These are phyloP conservation scores for Leptomonas pyrrhocoris DNA, from an alignment of 208 protist genomes.

Conservation along the genomic window DNA sequence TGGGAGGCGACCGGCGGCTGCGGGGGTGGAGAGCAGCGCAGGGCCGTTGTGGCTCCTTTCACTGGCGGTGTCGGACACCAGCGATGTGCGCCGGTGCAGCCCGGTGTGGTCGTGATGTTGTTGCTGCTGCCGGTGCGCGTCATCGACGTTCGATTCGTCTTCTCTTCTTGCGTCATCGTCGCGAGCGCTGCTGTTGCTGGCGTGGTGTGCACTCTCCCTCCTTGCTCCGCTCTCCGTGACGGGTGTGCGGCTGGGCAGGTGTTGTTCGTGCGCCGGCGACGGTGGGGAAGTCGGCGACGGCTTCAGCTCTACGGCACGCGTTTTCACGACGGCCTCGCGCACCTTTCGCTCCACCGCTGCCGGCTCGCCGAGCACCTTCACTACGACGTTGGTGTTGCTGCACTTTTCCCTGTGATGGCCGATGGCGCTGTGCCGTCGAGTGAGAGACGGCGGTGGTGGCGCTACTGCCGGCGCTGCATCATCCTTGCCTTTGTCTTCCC, in stretches of 20 bases:
- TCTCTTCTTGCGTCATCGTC: neutral
- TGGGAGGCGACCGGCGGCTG: neutral
- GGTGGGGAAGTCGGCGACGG: neutral
- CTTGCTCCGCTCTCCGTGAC: neutral
- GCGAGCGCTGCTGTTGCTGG: neutral
- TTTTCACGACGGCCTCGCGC: conserved; percentile 10
- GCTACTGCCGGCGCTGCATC: neutral
- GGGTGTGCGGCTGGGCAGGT: neutral
- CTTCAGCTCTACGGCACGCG: neutral
- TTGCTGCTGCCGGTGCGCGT: neutral
- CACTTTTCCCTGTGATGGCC: neutral
- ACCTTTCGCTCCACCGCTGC: neutral
- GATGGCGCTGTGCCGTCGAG: neutral
- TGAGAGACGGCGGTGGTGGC: neutral
- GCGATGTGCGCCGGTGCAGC: neutral
- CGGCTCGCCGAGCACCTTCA: neutral
- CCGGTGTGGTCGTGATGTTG: neutral
- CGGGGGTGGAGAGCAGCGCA: conserved; percentile 4
- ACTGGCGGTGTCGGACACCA: neutral
- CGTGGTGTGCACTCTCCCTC: neutral
- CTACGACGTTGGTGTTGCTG: neutral
- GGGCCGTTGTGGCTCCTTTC: conserved; percentile 8
- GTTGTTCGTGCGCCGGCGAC: neutral
- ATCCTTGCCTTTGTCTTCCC: neutral
- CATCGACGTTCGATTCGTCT: neutral